phyloP scores from a whole-genome alignment of 2,329 filamentous ascomycete species.

The Paraconiothyrium brasiliense region DNA sequence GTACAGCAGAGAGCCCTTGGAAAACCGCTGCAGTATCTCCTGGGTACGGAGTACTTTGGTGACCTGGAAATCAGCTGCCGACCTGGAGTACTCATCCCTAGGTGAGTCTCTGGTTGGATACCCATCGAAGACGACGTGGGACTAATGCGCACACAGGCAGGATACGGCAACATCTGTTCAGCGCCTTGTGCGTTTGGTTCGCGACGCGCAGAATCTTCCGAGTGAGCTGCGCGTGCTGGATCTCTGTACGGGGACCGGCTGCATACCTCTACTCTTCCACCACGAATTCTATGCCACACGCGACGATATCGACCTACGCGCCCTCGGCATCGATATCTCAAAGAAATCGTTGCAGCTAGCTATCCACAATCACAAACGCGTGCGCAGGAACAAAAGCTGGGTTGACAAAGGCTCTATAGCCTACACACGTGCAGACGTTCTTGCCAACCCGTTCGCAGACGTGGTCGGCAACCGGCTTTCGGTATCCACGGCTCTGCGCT shows the following conservation, averaged over 20 bases:
- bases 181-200: slow-evolving; percentile 42
- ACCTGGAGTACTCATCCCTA: slow-evolving; percentile 84
- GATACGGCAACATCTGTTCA: slow-evolving; percentile 56
- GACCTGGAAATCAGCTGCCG: slow-evolving; percentile 79
- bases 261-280: slow-evolving; percentile 82
- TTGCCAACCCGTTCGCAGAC: slow-evolving; percentile 60
- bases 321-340: slow-evolving; percentile 81
- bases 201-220: slow-evolving; percentile 31
- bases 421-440: slow-evolving; percentile 60
- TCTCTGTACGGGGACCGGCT: slow-evolving; percentile 90
- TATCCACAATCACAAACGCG: slow-evolving; percentile 66
- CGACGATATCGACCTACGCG: slow-evolving; percentile 51
- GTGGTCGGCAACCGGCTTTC: slow-evolving; percentile 21
- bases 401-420: slow-evolving; percentile 42
- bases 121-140: background rate
- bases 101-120: slow-evolving; percentile 55
- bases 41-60: slow-evolving; percentile 90
- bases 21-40: slow-evolving; percentile 85
- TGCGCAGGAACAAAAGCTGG: slow-evolving; percentile 22
- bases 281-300: slow-evolving; percentile 61
- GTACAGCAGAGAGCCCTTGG: slow-evolving; percentile 62
- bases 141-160: slow-evolving; percentile 46
- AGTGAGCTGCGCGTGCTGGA: slow-evolving; percentile 73
- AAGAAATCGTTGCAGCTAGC: slow-evolving; percentile 71
- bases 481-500: slow-evolving; percentile 30